phyloP scores from a whole-genome alignment of 495 filamentous ascomycete genomes.

The Podospora conica region DNA sequence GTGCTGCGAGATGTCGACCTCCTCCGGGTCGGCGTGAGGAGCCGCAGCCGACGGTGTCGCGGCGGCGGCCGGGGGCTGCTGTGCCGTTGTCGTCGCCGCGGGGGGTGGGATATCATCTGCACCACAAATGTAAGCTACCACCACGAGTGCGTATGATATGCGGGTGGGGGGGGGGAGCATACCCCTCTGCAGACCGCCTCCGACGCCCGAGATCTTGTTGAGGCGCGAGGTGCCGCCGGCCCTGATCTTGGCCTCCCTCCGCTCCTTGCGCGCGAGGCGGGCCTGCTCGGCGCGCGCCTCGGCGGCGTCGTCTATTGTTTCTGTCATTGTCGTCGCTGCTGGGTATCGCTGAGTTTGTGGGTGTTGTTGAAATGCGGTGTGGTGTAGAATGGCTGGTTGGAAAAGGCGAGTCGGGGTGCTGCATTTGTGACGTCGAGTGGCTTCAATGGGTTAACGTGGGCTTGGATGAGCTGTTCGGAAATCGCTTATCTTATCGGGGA shows the following conservation, averaged over 20 bases:
- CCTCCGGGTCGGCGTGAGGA: constrained; percentile 55
- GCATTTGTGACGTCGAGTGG: constrained; percentile 9
- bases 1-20: constrained; percentile 64
- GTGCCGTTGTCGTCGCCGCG: constrained; percentile 1
- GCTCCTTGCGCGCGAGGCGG: constrained; percentile 72
- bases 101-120: background rate
- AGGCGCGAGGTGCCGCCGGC: constrained; percentile 73
- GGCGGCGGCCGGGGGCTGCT: constrained; percentile 10
- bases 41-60: background rate
- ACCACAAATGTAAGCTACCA: background rate
- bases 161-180: background rate
- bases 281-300: constrained; percentile 63
- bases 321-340: constrained; percentile 18
- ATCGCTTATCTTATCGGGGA: constrained; percentile 18
- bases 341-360: background rate
- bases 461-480: constrained; percentile 8
- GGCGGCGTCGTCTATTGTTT: constrained; percentile 31
- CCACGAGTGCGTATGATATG: too few relatives aligned
- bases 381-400: background rate
- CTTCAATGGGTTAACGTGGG: constrained; percentile 6
- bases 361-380: background rate
- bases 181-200: constrained; percentile 56
- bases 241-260: constrained; percentile 83
- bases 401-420: background rate
- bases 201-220: constrained; percentile 75